Percentiles rank a stretch among this genome's conserved stretches.
Conservation (phyloP, 169 alveolate genomes). For the Plasmodium yoelii region DNA sequence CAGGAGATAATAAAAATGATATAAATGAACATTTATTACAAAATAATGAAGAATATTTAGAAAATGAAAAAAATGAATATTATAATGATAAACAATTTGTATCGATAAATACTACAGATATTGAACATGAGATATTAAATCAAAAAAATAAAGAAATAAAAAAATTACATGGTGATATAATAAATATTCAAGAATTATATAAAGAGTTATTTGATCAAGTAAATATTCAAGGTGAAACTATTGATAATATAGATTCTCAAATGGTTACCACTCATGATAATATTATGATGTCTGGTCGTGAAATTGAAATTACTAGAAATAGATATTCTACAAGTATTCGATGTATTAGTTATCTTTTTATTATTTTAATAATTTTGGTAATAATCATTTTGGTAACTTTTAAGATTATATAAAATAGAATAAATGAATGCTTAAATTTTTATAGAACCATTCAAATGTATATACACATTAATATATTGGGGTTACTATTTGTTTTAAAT, state of each 20-base stretch:
- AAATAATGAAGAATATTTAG: slow-evolving; percentile 36
- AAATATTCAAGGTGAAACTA: slow-evolving; percentile 68
- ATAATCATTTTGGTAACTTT: slow-evolving; percentile 50
- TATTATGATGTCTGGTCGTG: slow-evolving; percentile 54
- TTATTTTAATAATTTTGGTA: slow-evolving; percentile 34
- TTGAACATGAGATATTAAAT: slow-evolving; percentile 68
- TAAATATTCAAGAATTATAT: slow-evolving; percentile 67
- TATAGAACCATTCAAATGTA: no score
- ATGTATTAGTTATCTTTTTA: slow-evolving; percentile 32
- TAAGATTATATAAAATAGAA: slow-evolving; percentile 22
- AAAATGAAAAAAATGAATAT: slow-evolving; percentile 11
- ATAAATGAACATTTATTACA: slow-evolving; percentile 49
- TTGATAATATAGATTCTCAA: slow-evolving; percentile 72
- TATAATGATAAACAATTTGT: slow-evolving; percentile 42
- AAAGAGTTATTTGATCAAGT: slow-evolving; percentile 69
- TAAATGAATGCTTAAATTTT: no score
- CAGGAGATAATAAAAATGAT: slow-evolving; percentile 44
- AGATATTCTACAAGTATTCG: slow-evolving; percentile 61
- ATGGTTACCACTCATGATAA: slow-evolving; percentile 67
- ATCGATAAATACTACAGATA: slow-evolving; percentile 57
- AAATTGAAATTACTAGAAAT: slow-evolving; percentile 65
- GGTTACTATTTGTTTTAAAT: no score
- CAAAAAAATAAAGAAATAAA: slow-evolving; percentile 76
- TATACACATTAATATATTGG: no score
- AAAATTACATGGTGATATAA: slow-evolving; percentile 70